Evolutionary conservation across 768 basidiomycete species (phyloP), one percentile per base, ranked within the genome.

Genomic region (Brasilioporus rufonigricans): DNA sequence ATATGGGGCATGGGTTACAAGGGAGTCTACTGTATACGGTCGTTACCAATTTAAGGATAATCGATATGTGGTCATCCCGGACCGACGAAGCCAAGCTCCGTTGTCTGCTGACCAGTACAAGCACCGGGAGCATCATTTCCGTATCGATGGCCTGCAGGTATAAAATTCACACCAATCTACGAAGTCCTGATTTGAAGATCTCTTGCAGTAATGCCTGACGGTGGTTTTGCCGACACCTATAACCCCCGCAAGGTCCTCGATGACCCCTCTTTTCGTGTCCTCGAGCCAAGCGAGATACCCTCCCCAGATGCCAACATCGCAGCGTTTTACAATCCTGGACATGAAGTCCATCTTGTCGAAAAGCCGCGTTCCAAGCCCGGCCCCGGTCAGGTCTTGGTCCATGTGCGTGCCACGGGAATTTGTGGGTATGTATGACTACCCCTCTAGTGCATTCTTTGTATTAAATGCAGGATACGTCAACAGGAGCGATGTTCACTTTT

Each of bases 401-500:
- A 85, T 61, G 83, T 87, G 39, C 78, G 82, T 43, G 82, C 85
- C 10, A 87, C 84, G 14, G 85, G 86, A 1, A 86, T 86, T 38
- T 87, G 85, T 62, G 85, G 86, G 85, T 82, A 60, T 50, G 80
- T 68, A 24, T 16, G 48, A 40, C 51, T 18, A 9, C 26, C 16
- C 36, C 16, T 26, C 26, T 44, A 38, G 19, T 13, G 5, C 39
- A n/a, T 24, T 39, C 24, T 21, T 12, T 23, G 11, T 14, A 48
- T n/a, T 40, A 14, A 47, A 27, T 13, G 5, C 27, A 38, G 21
- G 14, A 1, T 36, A 18, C 46, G 29, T 51, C 23, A 31, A 53
- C 52, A 86, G 85, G 76, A 86, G 83, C 44, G 85, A 87, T 55
- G 82, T 87, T 59, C 85, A 87, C 64, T 86, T 87, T 66, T 87